A percentile compares a stretch with the other conserved stretches of the same genome.
Conservation (phyloP, 495 filamentous ascomycete species). For the Aspergillus asperescens region DNA sequence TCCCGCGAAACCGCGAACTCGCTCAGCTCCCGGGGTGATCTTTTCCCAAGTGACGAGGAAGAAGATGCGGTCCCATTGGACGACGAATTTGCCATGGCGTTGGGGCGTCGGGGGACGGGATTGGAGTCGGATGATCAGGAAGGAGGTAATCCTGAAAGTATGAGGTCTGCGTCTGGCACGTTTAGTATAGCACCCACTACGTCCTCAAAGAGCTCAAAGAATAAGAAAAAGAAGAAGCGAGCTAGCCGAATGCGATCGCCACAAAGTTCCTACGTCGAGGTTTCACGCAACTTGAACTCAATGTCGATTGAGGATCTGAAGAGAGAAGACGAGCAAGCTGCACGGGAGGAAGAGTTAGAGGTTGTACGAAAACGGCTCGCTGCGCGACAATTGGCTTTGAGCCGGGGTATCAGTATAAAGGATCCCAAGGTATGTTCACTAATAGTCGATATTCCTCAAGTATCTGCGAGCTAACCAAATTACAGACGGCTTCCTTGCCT, state of each 20-base stretch:
- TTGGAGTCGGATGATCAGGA: slow-evolving; percentile 62
- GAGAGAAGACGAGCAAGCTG: slow-evolving; percentile 66
- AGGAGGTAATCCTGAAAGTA: slow-evolving; percentile 63
- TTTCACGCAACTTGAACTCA: slow-evolving; percentile 23
- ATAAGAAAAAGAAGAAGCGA: slow-evolving; percentile 22
- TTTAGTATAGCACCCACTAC: slow-evolving; percentile 49
- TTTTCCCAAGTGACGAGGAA: slow-evolving; percentile 91
- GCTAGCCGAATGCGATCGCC: slow-evolving; percentile 28
- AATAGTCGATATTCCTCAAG: slow-evolving; percentile 5
- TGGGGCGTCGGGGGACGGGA: slow-evolving; percentile 61
- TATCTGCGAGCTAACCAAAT: not conserved
- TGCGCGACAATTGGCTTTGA: slow-evolving; percentile 64
- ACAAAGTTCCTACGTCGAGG: slow-evolving; percentile 18
- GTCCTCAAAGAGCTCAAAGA: slow-evolving; percentile 45
- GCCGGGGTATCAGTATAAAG: slow-evolving; percentile 53
- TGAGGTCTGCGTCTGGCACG: slow-evolving; percentile 51
- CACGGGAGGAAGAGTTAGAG: slow-evolving; percentile 63
- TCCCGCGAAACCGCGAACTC: slow-evolving; percentile 84
- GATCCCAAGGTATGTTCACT: slow-evolving; percentile 20
- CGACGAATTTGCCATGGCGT: slow-evolving; percentile 82
- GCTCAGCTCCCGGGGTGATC: slow-evolving; percentile 83
- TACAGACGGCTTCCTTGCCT: slow-evolving; percentile 1
- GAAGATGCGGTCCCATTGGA: slow-evolving; percentile 88
- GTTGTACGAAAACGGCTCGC: slow-evolving; percentile 65
- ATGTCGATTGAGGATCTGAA: slow-evolving; percentile 68